Evolutionary conservation across 176 grass and related monocot genomes (phyloP).

Genomic region (Urochloa ruziziensis): DNA sequence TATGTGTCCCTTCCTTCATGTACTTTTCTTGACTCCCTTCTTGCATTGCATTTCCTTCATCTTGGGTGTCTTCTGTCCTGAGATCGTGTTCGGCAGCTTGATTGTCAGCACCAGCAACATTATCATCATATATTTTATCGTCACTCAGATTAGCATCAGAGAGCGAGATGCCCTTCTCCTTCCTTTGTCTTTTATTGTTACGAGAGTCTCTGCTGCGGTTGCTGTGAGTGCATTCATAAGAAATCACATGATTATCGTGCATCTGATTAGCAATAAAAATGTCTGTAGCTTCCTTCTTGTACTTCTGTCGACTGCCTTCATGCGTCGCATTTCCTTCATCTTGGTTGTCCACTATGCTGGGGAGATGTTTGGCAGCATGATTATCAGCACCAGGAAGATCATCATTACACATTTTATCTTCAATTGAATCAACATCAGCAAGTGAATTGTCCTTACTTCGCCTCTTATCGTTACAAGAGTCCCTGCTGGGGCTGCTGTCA

Average conservation of each 20-base stretch:
- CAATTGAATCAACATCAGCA: neutral
- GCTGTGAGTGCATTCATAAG: neutral
- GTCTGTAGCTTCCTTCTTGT: conserved; percentile 2
- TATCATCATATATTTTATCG: conserved; percentile 1
- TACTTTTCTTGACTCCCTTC: neutral
- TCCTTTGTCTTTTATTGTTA: conserved; percentile 8
- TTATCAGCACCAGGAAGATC: neutral
- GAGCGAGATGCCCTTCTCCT: neutral
- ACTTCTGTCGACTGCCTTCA: neutral
- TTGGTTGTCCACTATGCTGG: neutral
- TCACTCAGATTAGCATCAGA: neutral
- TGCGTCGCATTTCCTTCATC: conserved; percentile 5
- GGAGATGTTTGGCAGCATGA: neutral
- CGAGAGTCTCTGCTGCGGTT: neutral
- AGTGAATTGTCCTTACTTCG: neutral
- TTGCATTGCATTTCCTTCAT: conserved; percentile 4
- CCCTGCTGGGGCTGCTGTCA: neutral
- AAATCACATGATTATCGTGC: neutral
- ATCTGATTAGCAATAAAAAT: conserved; percentile 20
- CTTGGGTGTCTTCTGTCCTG: neutral
- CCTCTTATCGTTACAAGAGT: conserved; percentile 11
- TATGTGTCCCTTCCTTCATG: conserved; percentile 1
- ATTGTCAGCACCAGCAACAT: neutral
- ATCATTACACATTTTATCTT: conserved; percentile 1
- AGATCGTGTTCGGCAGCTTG: neutral